phyloP scores from a whole-genome alignment of 495 filamentous ascomycete genomes.

The Niebla homalea region DNA sequence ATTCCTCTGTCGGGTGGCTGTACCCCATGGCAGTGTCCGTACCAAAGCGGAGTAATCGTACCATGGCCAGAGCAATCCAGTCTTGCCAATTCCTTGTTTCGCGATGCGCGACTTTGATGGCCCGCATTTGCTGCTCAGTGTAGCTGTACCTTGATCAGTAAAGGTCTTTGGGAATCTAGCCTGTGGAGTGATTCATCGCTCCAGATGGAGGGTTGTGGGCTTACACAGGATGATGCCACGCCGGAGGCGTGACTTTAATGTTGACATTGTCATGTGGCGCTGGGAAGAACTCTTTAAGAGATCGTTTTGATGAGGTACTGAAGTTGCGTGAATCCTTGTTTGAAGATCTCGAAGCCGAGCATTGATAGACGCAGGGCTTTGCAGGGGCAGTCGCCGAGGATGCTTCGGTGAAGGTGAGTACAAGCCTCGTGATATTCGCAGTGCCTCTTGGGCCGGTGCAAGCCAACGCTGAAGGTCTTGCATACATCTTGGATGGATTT shows the following conservation, averaged over 20 bases:
- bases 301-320: conserved; percentile 8
- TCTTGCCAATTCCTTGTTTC: conserved; percentile 54
- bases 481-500: conserved; percentile 12
- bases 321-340: conserved; percentile 7
- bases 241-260: conserved; percentile 18
- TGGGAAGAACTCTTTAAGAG: conserved; percentile 16
- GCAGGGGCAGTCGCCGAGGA: conserved; percentile 1
- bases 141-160: conserved; percentile 29
- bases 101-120: conserved; percentile 53
- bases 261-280: conserved; percentile 11
- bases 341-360: background rate
- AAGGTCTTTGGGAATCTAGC: background rate
- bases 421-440: conserved; percentile 5
- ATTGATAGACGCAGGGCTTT: conserved; percentile 4
- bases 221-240: conserved; percentile 22
- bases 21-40: conserved; percentile 63
- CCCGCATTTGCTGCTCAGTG: conserved; percentile 48
- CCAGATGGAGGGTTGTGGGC: background rate
- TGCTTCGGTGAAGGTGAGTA: conserved; percentile 1
- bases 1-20: conserved; percentile 44
- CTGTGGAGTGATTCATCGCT: background rate
- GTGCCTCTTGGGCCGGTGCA: conserved; percentile 7
- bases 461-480: conserved; percentile 4
- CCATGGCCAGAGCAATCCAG: conserved; percentile 45
- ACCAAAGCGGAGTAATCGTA: conserved; percentile 51